Evolutionary conservation across 2,329 filamentous ascomycete species (phyloP), one percentile per base, ranked within the genome.

Genomic region (Sporothrix variecibatus): DNA sequence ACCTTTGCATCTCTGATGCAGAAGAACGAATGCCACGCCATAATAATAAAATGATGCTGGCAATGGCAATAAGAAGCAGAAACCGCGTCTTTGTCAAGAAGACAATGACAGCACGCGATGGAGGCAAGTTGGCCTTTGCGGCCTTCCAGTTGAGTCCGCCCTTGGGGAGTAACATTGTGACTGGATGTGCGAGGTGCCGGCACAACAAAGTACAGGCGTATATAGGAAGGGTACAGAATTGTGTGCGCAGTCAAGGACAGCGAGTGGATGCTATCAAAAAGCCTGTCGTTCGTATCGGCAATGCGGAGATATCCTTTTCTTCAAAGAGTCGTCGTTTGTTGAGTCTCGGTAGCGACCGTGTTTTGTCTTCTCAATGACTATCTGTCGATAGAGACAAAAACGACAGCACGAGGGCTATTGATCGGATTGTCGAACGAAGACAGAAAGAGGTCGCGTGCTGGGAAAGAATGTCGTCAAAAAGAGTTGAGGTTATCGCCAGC

Each of bases 131-230:
- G 79, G 93, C 88, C 85, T 90, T 93, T 78, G 95, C 92, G 78
- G 93, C 92, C 87, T 97, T 98, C 95, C 95, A 98, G 82, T 91
- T 94, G 80, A 95, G 88, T 82, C 94, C 93, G 82, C 93, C 93
- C 84, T 97, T 97, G 77, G 94, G 93, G 79, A 97, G 90, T 85
- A 98, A 90, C 95, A 98, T 98, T 76, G 78, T 86, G 80, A 81
- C 81, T 79, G 28, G 20, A 69, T 56, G 28, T 51, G 43, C 8
- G 31, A 23, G 46, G 15, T 15, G n/a, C 46, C 67, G 46, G 31
- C 65, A 43, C 65, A 46, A 28, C 23, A 23, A 67, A 46, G 62
- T 38, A 38, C 38, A 67, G 62, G 23, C 17, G 28, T 34, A 9
- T 12, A 60, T 34, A 12, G 28, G 40, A n/a, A 46, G 38, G 20